These are phyloP conservation scores for Rhodotorula diobovata DNA, from an alignment of 768 basidiomycete genomes.

Conservation along the genomic window DNA sequence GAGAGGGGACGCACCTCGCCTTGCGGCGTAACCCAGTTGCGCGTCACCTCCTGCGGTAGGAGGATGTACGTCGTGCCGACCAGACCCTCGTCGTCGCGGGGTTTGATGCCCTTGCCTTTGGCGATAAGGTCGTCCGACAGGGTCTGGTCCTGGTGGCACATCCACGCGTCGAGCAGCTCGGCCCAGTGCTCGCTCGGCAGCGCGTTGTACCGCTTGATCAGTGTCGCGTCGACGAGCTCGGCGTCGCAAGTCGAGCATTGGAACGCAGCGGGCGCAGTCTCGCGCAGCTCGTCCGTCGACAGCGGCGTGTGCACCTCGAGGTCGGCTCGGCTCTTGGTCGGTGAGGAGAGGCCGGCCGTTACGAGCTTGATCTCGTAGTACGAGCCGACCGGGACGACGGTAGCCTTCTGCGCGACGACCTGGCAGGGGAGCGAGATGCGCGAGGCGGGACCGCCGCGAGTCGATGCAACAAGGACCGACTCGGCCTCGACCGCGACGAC, in stretches of 20 bases:
- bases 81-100: slow-evolving; percentile 63
- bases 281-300: slow-evolving; percentile 63
- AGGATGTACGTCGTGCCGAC: slow-evolving; percentile 87
- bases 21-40: slow-evolving; percentile 52
- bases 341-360: slow-evolving; percentile 44
- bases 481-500: slow-evolving; percentile 52
- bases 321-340: slow-evolving; percentile 40
- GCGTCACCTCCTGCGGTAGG: slow-evolving; percentile 59
- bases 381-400: slow-evolving; percentile 54
- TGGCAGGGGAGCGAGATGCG: slow-evolving; percentile 57
- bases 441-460: slow-evolving; percentile 53
- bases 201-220: slow-evolving; percentile 63
- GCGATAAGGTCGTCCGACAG: slow-evolving; percentile 65
- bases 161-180: slow-evolving; percentile 95
- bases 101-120: slow-evolving; percentile 71
- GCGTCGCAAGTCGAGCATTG: slow-evolving; percentile 74
- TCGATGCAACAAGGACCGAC: slow-evolving; percentile 62
- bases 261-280: slow-evolving; percentile 61
- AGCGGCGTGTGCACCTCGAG: slow-evolving; percentile 49
- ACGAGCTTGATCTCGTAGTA: slow-evolving; percentile 67
- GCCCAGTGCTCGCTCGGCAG: slow-evolving; percentile 96
- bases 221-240: slow-evolving; percentile 57
- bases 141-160: slow-evolving; percentile 89
- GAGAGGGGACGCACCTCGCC: slow-evolving; percentile 57
- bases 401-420: slow-evolving; percentile 56